Percentiles rank a stretch among this genome's conserved stretches.
Conservation (phyloP, 2,329 filamentous ascomycete species). For the Lecanicillium sp. region DNA sequence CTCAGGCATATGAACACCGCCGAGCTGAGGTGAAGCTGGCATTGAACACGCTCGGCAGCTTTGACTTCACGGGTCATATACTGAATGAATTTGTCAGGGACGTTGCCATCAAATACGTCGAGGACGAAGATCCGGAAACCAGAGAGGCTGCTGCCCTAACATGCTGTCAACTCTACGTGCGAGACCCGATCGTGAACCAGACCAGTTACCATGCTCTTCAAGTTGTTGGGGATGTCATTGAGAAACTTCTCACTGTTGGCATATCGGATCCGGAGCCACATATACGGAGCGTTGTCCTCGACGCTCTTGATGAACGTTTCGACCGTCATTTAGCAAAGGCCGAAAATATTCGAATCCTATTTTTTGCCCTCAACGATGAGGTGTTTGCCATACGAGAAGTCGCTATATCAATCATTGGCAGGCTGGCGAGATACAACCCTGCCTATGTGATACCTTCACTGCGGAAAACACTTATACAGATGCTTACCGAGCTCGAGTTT, state of each 20-base stretch:
- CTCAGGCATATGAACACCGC: conserved; percentile 68
- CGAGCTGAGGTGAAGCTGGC: conserved; percentile 89
- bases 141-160: conserved; percentile 91
- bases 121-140: conserved; percentile 90
- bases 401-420: conserved; percentile 91
- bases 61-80: conserved; percentile 88
- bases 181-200: conserved; percentile 95
- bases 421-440: conserved; percentile 82
- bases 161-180: conserved; percentile 94
- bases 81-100: conserved; percentile 98
- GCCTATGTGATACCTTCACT: conserved; percentile 96
- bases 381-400: conserved; percentile 88
- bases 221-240: conserved; percentile 95
- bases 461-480: conserved; percentile 89
- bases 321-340: conserved; percentile 95
- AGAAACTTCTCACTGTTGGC: conserved; percentile 89
- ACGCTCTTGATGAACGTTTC: conserved; percentile 86
- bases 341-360: conserved; percentile 91
- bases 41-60: conserved; percentile 91
- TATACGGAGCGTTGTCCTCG: conserved; percentile 82
- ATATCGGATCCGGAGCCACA: conserved; percentile 86
- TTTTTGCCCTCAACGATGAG: conserved; percentile 93
- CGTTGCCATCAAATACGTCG: conserved; percentile 95
- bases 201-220: conserved; percentile 95
- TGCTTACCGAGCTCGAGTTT: conserved; percentile 93